Evolutionary conservation across 2,329 filamentous ascomycete species (phyloP).

Genomic region (Metarhizium robertsii): DNA sequence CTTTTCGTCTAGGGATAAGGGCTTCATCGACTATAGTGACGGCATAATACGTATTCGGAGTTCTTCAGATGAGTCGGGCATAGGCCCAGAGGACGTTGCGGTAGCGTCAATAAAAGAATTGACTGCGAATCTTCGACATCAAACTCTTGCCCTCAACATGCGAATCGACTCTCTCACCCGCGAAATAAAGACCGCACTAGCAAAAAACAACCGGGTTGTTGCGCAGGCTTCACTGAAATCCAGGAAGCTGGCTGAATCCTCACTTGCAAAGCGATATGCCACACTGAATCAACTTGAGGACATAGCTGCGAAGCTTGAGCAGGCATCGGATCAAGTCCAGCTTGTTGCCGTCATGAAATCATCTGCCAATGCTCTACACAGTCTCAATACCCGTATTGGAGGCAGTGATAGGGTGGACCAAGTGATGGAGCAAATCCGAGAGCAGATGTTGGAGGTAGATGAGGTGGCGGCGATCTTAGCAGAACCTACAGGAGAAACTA

Average conservation of each 20-base stretch:
- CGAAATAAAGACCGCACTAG: conserved; percentile 61
- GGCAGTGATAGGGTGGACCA: conserved; percentile 66
- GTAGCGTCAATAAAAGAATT: conserved; percentile 79
- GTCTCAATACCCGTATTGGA: conserved; percentile 68
- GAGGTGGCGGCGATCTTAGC: conserved; percentile 72
- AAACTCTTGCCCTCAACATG: conserved; percentile 56
- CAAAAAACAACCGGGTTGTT: conserved; percentile 60
- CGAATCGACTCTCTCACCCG: conserved; percentile 57
- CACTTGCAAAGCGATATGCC: conserved; percentile 60
- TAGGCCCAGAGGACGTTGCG: conserved; percentile 70
- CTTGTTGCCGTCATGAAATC: conserved; percentile 76
- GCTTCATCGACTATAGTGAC: conserved; percentile 48
- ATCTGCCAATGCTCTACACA: conserved; percentile 61
- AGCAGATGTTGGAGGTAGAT: conserved; percentile 74
- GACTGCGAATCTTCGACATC: conserved; percentile 62
- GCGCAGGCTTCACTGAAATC: conserved; percentile 72
- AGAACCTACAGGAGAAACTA: conserved; percentile 40
- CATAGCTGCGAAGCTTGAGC: conserved; percentile 72
- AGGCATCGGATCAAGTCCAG: conserved; percentile 76
- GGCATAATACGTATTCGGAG: conserved; percentile 66
- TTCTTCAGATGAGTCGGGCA: conserved; percentile 35
- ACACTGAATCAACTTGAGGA: conserved; percentile 76
- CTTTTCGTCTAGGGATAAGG: conserved; percentile 61
- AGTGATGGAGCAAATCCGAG: conserved; percentile 64
- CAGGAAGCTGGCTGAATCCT: conserved; percentile 72